A percentile compares a stretch with the other conserved stretches of the same genome.
Evolutionary conservation across 441 rosid genomes (phyloP).

Genomic region (Populus hybrid): DNA sequence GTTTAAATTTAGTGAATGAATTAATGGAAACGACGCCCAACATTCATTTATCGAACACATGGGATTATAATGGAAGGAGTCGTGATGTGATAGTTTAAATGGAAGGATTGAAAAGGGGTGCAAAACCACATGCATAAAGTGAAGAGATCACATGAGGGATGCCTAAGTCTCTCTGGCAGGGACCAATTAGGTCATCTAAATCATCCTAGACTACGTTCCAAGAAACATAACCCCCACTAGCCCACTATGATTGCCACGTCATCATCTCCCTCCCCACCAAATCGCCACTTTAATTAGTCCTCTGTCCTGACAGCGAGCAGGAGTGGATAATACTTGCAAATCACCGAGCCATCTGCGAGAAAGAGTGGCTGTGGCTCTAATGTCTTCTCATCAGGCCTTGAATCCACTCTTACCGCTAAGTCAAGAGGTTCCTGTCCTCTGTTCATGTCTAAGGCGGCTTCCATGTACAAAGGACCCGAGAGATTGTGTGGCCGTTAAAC

Average conservation of each 20-base stretch:
- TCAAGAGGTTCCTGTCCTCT: neutral
- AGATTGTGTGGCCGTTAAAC: constrained; percentile 34
- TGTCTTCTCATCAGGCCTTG: neutral
- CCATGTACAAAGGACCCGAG: neutral
- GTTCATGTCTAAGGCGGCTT: neutral
- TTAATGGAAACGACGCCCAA: neutral
- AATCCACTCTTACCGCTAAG: neutral
- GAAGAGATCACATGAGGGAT: constrained; percentile 43
- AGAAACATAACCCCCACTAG: constrained; percentile 13
- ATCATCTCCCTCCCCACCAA: constrained; percentile 19
- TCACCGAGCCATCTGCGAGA: neutral
- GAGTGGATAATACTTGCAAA: neutral
- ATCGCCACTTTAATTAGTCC: constrained; percentile 5
- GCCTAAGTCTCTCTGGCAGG: constrained; percentile 24
- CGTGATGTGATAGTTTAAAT: constrained; percentile 27
- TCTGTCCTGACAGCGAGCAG: neutral
- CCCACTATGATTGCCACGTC: constrained; percentile 24
- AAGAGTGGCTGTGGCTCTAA: neutral
- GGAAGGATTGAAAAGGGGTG: constrained; percentile 18
- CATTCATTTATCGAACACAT: neutral
- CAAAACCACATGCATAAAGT: constrained; percentile 55
- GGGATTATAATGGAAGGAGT: neutral
- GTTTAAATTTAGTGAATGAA: neutral
- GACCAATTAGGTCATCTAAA: constrained; percentile 24
- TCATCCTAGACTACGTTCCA: constrained; percentile 29